Conservation (phyloP, 2,329 filamentous ascomycete genomes). For the Fonsecaea erecta region DNA sequence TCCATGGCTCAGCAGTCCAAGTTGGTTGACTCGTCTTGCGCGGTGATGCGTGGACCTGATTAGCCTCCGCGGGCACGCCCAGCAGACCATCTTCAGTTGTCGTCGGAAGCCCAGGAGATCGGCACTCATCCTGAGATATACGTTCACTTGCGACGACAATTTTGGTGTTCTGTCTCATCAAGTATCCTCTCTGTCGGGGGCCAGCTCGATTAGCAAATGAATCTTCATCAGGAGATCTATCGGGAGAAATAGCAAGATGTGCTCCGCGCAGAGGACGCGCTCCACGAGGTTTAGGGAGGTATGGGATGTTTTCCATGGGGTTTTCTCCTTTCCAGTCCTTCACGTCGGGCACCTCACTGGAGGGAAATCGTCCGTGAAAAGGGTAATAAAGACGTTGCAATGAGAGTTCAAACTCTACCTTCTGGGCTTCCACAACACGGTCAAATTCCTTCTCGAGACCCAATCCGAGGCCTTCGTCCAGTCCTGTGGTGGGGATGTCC, state of each 20-base stretch:
- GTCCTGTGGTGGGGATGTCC: slow-evolving; percentile 75
- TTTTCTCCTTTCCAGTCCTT: slow-evolving; percentile 28
- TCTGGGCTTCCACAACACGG: slow-evolving; percentile 92
- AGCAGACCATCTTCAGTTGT: slow-evolving; percentile 47
- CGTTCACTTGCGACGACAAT: slow-evolving; percentile 85
- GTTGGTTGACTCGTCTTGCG: slow-evolving; percentile 84
- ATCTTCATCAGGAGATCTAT: slow-evolving; percentile 30
- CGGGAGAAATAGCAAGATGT: slow-evolving; percentile 9
- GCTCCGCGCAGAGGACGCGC: slow-evolving; percentile 19
- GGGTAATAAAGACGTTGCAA: slow-evolving; percentile 45
- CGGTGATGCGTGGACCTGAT: slow-evolving; percentile 57
- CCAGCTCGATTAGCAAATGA: slow-evolving; percentile 66
- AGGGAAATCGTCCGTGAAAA: slow-evolving; percentile 38
- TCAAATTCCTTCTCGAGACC: slow-evolving; percentile 93
- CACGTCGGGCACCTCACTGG: slow-evolving; percentile 29
- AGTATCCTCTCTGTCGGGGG: slow-evolving; percentile 86
- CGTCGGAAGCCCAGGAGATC: slow-evolving; percentile 26
- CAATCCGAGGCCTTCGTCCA: slow-evolving; percentile 72
- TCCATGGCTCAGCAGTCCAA: slow-evolving; percentile 98
- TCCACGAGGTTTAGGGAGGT: slow-evolving; percentile 32
- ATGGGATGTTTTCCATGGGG: slow-evolving; percentile 30
- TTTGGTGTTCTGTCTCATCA: slow-evolving; percentile 99
- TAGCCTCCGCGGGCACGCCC: slow-evolving; percentile 38
- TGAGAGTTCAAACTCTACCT: slow-evolving; percentile 70
- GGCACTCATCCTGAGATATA: slow-evolving; percentile 64